phyloP scores from a whole-genome alignment of 768 basidiomycete species.

The Hydnomerulius pinastri region DNA sequence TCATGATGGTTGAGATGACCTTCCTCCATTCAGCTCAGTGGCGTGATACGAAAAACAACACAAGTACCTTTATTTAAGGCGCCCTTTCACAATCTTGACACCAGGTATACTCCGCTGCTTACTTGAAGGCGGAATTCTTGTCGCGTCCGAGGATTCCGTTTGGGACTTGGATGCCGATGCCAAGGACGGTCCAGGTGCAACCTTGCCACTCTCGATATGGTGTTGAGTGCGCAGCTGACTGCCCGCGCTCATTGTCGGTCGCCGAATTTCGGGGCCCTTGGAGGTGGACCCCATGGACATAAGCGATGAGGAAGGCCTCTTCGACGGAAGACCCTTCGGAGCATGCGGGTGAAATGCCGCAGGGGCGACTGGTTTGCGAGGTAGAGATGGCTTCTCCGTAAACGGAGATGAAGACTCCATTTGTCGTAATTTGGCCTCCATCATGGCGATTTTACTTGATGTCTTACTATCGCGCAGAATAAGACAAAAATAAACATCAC shows the following conservation, averaged over 20 bases:
- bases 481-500: conserved; percentile 6
- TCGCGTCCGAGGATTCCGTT: conserved; percentile 16
- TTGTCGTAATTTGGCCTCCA: conserved; percentile 92
- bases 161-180: conserved; percentile 4
- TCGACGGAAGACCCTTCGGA: background rate
- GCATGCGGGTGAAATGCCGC: background rate
- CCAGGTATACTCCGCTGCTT: conserved; percentile 33
- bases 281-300: background rate
- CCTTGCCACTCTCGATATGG: conserved; percentile 1
- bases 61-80: conserved; percentile 14
- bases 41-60: conserved; percentile 1
- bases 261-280: background rate
- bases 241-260: background rate
- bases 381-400: conserved; percentile 21
- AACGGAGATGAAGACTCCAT: conserved; percentile 49
- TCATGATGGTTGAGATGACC: conserved; percentile 2
- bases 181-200: background rate
- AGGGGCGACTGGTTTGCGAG: conserved; percentile 18
- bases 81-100: conserved; percentile 32
- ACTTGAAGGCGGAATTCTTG: conserved; percentile 12
- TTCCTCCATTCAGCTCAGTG: conserved; percentile 7
- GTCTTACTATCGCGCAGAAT: conserved; percentile 50
- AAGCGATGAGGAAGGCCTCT: background rate
- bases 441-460: conserved; percentile 85
- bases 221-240: background rate